phyloP scores from a whole-genome alignment of 441 rosid genomes.

The Breynia disticha region DNA sequence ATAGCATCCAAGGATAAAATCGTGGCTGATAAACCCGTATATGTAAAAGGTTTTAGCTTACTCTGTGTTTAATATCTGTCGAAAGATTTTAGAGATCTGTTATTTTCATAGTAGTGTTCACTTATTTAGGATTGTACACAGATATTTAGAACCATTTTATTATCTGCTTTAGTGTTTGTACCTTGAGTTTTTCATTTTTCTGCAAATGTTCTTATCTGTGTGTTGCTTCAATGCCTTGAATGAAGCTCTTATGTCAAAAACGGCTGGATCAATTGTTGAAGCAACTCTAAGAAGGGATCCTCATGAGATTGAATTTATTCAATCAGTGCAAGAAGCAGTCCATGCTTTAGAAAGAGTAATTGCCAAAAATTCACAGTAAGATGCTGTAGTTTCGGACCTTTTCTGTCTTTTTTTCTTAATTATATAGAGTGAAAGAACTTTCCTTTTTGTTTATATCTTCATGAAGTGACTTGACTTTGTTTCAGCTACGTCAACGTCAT shows the following conservation, averaged over 20 bases:
- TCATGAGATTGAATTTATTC: conserved; percentile 86
- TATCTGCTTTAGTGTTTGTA: too few species aligned
- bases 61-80: conserved; percentile 1
- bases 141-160: too few species aligned
- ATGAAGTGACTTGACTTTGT: conserved; percentile 14
- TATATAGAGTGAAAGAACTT: conserved; percentile 7
- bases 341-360: conserved; percentile 98
- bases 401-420: conserved; percentile 13
- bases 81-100: not conserved
- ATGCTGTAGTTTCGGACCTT: conserved; percentile 2
- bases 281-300: conserved; percentile 91
- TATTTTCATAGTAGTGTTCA: not conserved
- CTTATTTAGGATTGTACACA: too few species aligned
- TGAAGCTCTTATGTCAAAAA: conserved; percentile 99
- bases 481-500: conserved; percentile 88
- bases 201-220: too few species aligned
- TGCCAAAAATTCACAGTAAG: conserved; percentile 95
- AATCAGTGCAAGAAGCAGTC: conserved; percentile 89
- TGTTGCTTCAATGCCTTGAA: conserved; percentile 10
- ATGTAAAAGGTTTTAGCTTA: conserved; percentile 66
- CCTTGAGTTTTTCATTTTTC: too few species aligned
- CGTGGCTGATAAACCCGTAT: conserved; percentile 75
- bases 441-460: conserved; percentile 11
- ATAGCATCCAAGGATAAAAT: conserved; percentile 94
- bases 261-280: conserved; percentile 96